Conservation (phyloP, 2,329 filamentous ascomycete genomes). For the Dichotomopilus funicola region DNA sequence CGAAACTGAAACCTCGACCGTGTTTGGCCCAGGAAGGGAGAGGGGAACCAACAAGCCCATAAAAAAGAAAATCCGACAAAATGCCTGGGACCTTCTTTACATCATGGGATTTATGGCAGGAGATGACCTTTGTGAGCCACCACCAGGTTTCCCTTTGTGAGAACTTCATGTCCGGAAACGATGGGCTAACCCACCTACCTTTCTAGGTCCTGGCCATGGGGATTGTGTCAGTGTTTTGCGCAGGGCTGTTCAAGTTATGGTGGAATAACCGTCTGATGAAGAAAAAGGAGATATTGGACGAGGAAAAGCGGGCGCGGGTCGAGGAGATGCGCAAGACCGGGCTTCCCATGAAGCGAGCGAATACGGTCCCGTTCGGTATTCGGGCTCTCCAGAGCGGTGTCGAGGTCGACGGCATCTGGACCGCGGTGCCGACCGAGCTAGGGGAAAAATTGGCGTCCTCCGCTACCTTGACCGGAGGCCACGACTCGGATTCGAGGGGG, state of each 20-base stretch:
- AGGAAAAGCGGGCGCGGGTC: constrained; percentile 53
- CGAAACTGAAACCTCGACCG: no score
- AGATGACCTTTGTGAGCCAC: constrained; percentile 76
- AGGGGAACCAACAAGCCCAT: background rate
- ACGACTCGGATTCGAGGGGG: constrained; percentile 14
- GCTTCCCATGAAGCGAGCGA: constrained; percentile 35
- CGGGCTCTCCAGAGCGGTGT: constrained; percentile 78
- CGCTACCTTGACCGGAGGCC: constrained; percentile 16
- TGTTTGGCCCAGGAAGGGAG: no score
- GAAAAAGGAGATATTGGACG: constrained; percentile 58
- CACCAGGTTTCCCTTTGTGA: background rate
- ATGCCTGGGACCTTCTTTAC: constrained; percentile 53
- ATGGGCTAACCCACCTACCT: constrained; percentile 16
- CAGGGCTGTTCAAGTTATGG: constrained; percentile 63
- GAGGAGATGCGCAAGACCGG: constrained; percentile 50
- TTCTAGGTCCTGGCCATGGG: constrained; percentile 62
- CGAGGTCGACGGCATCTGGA: constrained; percentile 80
- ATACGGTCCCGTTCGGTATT: constrained; percentile 77
- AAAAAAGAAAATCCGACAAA: constrained; percentile 9
- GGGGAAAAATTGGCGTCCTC: constrained; percentile 19
- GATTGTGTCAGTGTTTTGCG: constrained; percentile 62
- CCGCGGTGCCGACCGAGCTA: constrained; percentile 34
- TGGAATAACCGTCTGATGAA: constrained; percentile 49
- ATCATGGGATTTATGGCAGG: constrained; percentile 76
- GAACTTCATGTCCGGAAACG: background rate